Evolutionary conservation across 2,329 filamentous ascomycete genomes (phyloP), one percentile per base, ranked within the genome.

Genomic region (Neofusicoccum parvum): DNA sequence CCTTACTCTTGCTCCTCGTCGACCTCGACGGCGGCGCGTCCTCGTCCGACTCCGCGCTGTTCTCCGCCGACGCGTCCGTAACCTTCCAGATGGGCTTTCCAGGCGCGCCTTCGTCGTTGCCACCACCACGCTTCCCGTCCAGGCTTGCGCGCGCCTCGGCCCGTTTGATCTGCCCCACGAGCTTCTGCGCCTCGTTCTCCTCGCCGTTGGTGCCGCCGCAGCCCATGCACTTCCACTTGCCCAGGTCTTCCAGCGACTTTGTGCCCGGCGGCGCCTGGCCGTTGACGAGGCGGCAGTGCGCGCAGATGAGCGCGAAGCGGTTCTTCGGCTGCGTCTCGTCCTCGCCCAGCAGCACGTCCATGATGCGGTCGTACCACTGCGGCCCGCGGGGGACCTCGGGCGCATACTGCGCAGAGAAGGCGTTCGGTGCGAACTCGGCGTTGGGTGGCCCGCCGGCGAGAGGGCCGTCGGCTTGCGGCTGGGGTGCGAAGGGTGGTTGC

Each of bases 271-370:
- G 94, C 3, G 95, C 95, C 75, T 97, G 95, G 0, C 96, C 95
- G 75, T 99, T 99, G 54, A 99, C 94, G 1, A 97, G 85, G 36
- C 92, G 86, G 76, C 95, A 99, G 45, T 86, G 83, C 37, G 82
- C 78, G 79, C 95, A 99, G 64, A 99, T 92, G 69, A 99, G 82
- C 7, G 89, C 94, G 66, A 97, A 87, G 17, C 95, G 88, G 77
- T 98, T 98, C 81, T 93, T 96, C 2, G 94, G 87, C 12, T 91
- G 88, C 4, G 92, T 96, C 79, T 99, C 95, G 73, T 99, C 95
- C 74, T 99, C 95, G 58, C 95, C 95, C 0, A 99, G 85, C 32
- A 99, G 87, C 0, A 96, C 87, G 73, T 99, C 95, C 65, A 99
- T 83, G 62, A 99, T 88, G 65, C 94, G 88, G 76, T 99, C 95